Evolutionary conservation across 768 basidiomycete genomes (phyloP), one percentile per base, ranked within the genome.

Genomic region (Hypholoma sublateritium): DNA sequence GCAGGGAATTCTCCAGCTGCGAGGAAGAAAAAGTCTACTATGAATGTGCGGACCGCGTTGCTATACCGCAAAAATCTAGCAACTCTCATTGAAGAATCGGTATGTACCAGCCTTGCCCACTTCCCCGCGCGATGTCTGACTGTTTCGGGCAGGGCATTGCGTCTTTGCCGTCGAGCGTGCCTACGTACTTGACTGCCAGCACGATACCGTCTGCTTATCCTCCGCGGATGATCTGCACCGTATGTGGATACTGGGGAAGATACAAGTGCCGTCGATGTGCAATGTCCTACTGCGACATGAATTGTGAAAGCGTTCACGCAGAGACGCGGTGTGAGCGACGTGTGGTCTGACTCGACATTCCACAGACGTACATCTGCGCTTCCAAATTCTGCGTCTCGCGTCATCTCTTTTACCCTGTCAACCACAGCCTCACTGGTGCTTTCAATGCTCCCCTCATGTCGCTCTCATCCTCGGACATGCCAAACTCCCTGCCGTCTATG

Each of bases 291-390:
- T 94, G 93, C 61, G 86, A 87, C 68, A 72, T 77, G 41, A 84
- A 83, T 54, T 95, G 93, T 64, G 83, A 87, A 65, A 74, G 74
- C 17, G 83, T 89, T 3, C 93, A 95, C 62, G 75, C 80, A 24
- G 93, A 94, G 71, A 91, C 88, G 21, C 79, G 90, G 34, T 94
- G 93, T 68, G 92, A 94, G 65, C 76, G 84, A 57, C 77, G 91
- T 35, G 82, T 88, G 21, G 12, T 16, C 14, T 41, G 39, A 41
- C 5, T 13, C 39, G 16, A 13, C 6, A 17, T 5, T 4, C 17
- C n/a, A 14, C 37, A 39, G 12, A 28, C 7, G 7, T n/a, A 3
- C 37, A 17, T 1, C 39, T 5, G 13, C 35, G 8, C 8, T 36
- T 36, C 8, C 35, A 36, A 36, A 36, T 36, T 36, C 35, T 36